These are phyloP conservation scores for Dictyostelium citrinum DNA, from an alignment of 78 protist species.

Conservation along the genomic window DNA sequence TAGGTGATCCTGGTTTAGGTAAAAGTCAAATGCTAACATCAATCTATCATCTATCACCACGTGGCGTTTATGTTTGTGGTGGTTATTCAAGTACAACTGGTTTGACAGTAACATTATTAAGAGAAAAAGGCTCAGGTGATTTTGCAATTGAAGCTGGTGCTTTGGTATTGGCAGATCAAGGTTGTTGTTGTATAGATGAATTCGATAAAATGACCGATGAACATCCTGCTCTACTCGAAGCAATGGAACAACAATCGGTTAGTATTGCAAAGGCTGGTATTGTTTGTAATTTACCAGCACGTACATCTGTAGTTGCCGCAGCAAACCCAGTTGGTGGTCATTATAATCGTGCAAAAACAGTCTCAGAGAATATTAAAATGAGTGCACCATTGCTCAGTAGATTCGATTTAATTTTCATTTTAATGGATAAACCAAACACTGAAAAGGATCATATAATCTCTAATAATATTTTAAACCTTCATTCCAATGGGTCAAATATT, in stretches of 20 bases:
- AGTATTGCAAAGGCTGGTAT: conserved; percentile 98
- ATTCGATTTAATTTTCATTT: conserved; percentile 97
- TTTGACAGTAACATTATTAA: conserved; percentile 95
- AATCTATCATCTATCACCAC: conserved; percentile 86
- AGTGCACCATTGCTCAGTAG: conserved; percentile 93
- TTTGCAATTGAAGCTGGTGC: conserved; percentile 98
- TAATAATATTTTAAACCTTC: conserved; percentile 90
- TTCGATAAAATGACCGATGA: conserved; percentile 98
- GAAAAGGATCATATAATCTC: conserved; percentile 91
- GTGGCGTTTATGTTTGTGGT: conserved; percentile 99
- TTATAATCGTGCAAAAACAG: conserved; percentile 92
- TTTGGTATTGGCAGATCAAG: conserved; percentile 89
- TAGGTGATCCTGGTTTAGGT: conserved; percentile 99
- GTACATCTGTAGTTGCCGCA: conserved; percentile 97
- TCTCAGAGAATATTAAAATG: conserved; percentile 95
- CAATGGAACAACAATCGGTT: conserved; percentile 99
- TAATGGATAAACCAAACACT: conserved; percentile 93
- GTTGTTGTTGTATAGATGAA: conserved; percentile 99
- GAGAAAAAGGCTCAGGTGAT: conserved; percentile 90
- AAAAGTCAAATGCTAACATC: conserved; percentile 95
- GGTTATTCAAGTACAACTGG: conserved; percentile 97
- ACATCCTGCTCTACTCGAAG: conserved; percentile 96
- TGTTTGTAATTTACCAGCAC: conserved; percentile 96
- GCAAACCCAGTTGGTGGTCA: conserved; percentile 99
- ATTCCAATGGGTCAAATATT: not conserved